These are phyloP conservation scores for Kodamaea kakaduensis DNA, from an alignment of 805 yeast genomes.

Conservation along the genomic window DNA sequence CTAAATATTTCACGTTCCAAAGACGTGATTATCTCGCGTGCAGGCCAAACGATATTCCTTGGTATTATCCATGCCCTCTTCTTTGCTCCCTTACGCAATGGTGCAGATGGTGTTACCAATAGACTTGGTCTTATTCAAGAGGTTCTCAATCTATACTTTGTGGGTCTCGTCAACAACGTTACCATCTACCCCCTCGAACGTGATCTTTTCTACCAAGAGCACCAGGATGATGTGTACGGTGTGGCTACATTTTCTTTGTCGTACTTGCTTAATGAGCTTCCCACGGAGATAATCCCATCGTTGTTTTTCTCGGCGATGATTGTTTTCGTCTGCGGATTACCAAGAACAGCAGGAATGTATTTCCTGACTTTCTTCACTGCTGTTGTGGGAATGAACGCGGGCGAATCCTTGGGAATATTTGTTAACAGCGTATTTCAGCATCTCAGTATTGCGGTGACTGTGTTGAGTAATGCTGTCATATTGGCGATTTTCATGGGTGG, in stretches of 20 bases:
- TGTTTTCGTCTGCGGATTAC: conserved; percentile 23
- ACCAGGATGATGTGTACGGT: conserved; percentile 23
- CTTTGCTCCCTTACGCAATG: conserved; percentile 21
- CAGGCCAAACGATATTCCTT: conserved; percentile 17
- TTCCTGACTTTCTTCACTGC: conserved; percentile 17
- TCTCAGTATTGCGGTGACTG: conserved; percentile 23
- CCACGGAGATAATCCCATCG: conserved; percentile 21
- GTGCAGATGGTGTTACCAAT: conserved; percentile 19
- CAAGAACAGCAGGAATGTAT: conserved; percentile 22
- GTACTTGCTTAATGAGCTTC: conserved; percentile 23
- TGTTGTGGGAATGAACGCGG: conserved; percentile 19
- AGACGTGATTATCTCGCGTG: conserved; percentile 20
- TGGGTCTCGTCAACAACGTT: conserved; percentile 30
- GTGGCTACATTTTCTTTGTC: conserved; percentile 19
- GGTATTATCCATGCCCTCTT: conserved; percentile 21
- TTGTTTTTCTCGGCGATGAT: conserved; percentile 18
- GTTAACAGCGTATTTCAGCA: conserved; percentile 22
- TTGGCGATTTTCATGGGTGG: conserved; percentile 28
- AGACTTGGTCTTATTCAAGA: conserved; percentile 24
- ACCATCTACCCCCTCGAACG: conserved; percentile 22
- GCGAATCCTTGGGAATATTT: conserved; percentile 26
- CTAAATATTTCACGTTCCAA: conserved; percentile 18
- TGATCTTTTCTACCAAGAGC: conserved; percentile 25
- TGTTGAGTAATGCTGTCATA: conserved; percentile 17
- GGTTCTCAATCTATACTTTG: conserved; percentile 65